Percentiles rank a stretch among this genome's conserved stretches.
Evolutionary conservation across 805 yeast species (phyloP).

Genomic region (Kodamaea hsintzibuensis): DNA sequence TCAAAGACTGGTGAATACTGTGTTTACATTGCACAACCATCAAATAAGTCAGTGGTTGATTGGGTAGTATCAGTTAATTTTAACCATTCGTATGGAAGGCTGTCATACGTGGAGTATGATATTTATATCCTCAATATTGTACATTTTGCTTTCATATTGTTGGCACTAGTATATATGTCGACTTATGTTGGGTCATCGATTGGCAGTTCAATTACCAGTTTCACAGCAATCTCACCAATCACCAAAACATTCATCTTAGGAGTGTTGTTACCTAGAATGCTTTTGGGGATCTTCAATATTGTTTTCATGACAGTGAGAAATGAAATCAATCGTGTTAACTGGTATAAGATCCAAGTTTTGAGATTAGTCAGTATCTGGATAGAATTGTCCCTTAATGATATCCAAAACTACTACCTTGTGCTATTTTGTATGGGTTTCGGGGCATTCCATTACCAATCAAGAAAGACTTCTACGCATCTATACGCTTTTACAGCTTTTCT

Average conservation of each 20-base stretch:
- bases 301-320: background rate
- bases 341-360: background rate
- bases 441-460: background rate
- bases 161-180: background rate
- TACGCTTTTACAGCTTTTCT: background rate
- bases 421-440: background rate
- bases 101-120: background rate
- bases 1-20: background rate
- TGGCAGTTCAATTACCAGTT: background rate
- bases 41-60: background rate
- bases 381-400: background rate
- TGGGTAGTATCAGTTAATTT: background rate
- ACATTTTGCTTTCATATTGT: background rate
- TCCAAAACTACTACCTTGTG: background rate
- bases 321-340: background rate
- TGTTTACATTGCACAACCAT: background rate
- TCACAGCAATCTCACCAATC: background rate
- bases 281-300: background rate
- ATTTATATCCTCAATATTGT: background rate
- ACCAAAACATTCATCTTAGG: background rate
- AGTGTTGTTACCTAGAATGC: background rate
- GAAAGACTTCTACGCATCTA: background rate
- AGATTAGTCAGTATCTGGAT: background rate
- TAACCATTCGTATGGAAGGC: background rate
- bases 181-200: background rate